phyloP scores from a whole-genome alignment of 179 eudicot genomes.

The Monotropa hypopitys region DNA sequence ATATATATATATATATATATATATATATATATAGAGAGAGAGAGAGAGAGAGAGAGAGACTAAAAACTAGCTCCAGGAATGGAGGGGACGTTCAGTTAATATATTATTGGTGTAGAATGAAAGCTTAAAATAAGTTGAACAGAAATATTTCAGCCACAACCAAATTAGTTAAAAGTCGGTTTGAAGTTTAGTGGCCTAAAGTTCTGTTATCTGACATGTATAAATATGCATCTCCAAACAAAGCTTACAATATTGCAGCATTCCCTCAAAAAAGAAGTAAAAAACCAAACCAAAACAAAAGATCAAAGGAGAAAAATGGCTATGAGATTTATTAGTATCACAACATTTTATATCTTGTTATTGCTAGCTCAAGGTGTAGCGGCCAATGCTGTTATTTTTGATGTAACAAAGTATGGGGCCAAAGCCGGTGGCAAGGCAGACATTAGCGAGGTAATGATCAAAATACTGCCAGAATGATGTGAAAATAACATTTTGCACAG shows the following conservation, averaged over 20 bases:
- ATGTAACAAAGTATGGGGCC: constrained; percentile 10
- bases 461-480: not conserved
- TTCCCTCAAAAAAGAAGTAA: not conserved
- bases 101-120: not conserved
- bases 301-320: not conserved
- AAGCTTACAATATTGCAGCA: not conserved
- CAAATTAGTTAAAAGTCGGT: constrained; percentile 3
- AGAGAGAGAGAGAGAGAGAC: not conserved
- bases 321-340: not conserved
- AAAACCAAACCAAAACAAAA: not conserved
- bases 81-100: not conserved
- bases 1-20: no score
- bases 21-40: no score
- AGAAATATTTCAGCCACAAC: not conserved
- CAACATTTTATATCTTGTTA: not conserved
- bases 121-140: not conserved
- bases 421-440: not conserved
- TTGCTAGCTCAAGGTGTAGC: not conserved
- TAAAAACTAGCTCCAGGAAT: not conserved
- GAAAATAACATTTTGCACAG: no score
- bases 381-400: not conserved
- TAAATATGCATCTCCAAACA: not conserved
- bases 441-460: not conserved
- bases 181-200: not conserved
- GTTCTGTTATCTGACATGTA: not conserved